Evolutionary conservation across 495 filamentous ascomycete genomes (phyloP), one percentile per base, ranked within the genome.

Genomic region (Tuber calosporum): DNA sequence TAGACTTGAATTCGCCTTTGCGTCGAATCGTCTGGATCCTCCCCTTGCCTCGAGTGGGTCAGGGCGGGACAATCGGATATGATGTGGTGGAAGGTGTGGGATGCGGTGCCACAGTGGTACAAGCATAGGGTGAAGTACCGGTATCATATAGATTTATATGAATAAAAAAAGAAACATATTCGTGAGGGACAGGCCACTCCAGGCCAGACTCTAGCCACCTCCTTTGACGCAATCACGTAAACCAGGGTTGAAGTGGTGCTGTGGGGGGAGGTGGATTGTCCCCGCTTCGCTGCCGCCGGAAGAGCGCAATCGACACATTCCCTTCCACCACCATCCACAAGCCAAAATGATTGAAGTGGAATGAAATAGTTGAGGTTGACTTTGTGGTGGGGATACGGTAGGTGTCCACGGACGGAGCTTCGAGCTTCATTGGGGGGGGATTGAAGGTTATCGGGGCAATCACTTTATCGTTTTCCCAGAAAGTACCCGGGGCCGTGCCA

Each of bases 151-250:
- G 15, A 58, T 48, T n/a, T 48, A 11, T n/a, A n/a, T 2, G 13
- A 9, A n/a, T 58, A 26, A 41, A 77, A 67, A 45, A 69, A n/a
- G 43, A 76, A 77, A 69, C 67, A 75, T 66, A 71, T 48, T 68
- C 67, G 67, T 69, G 73, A 72, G 66, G 72, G 39, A 34, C 39
- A 66, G n/a, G n/a, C 53, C n/a, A 70, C 66, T 67, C 70, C 70
- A 15, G 74, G 69, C 75, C 70, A 73, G 76, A 53, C 67, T 45
- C 73, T 73, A 68, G 36, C 68, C n/a, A 37, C 67, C 67, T 72
- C 15, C 48, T 62, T 34, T 73, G 70, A 68, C 43, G 74, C 74
- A 78, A 74, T 62, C 26, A 77, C 68, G 74, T 40, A 77, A 78
- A 78, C 76, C 76, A 68, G 74, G 74, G 75, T 77, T 74, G 68